Base-by-base conservation (phyloP, 164 flowering plant genomes). In the Saururus chinensis region DNA sequence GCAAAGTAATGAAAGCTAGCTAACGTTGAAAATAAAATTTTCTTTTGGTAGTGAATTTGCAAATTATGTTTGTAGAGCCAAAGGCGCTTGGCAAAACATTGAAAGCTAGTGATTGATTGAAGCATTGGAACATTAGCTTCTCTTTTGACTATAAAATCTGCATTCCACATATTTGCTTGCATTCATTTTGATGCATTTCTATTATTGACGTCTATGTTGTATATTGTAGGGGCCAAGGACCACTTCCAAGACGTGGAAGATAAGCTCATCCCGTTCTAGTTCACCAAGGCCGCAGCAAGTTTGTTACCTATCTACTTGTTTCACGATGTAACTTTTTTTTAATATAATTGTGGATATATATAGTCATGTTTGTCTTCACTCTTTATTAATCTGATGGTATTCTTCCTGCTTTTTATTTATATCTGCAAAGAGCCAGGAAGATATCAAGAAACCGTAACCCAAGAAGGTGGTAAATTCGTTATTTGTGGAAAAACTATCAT, bases 251-350 rank as follows among this genome's bases (percentile, higher is more conserved):
- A 68, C 88, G 92, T 66, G 87, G 92, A 57, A 82, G 88, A 73
- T 92, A 52, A 60, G 16, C 42, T 83, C 95, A 52, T 91, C 98
- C 9, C 82, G 57, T 54, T 92, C 96, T 67, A 78, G 74, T 60
- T 92, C 98, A 21, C 96, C 90, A 40, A 86, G 88, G 70, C 95
- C 93, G 56, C 88, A 91, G 72, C 86, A 75, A 93, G 96, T 87
- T 30, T 49, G 68, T 70, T 51, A 12, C 17, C 20, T 8, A 8
- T 51, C 4, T n/a, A 4, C 55, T 19, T 19, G 14, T 12, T 45
- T 12, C 49, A 45, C 11, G 17, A 45, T 13, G n/a, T n/a, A n/a
- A n/a, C n/a, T n/a, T n/a, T n/a, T n/a, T n/a, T n/a, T n/a, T n/a
- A n/a, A 45, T 45, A 45, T 12, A 30, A 6, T 30, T 30, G 37